Evolutionary conservation across 2,329 filamentous ascomycete genomes (phyloP), one percentile per base, ranked within the genome.

Genomic region (Sphaerostilbella broomeana): DNA sequence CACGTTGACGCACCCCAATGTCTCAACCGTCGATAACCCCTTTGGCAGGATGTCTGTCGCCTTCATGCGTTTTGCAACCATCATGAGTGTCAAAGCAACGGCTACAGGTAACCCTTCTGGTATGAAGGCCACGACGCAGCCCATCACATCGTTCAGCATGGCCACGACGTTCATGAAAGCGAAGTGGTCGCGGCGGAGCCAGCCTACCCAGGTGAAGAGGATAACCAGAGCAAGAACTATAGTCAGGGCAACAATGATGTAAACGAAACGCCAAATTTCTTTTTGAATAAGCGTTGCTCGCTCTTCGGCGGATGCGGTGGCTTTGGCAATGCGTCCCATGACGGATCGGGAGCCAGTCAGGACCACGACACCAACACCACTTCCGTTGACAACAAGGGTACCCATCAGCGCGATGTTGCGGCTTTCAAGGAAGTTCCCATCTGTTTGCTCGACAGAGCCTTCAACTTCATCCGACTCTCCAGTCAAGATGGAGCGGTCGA

Each of bases 111-210:
- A 59, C 24, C 63, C 63, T 41, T 66, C 63, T 0, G 63, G 61
- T 5, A 65, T 62, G 32, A 62, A 64, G 2, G 61, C 62, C 3
- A 65, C 61, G 13, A 67, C 47, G 13, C 63, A 65, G 12, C 63
- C 62, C 60, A 69, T 67, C 37, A 65, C 62, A n/a, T 67, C 62
- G 53, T 66, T 64, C 1, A 69, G 53, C 60, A 68, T 67, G 0
- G 57, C 58, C 15, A 64, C 63, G 6, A 67, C 62, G 20, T 57
- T 61, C 55, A 69, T 64, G 53, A 58, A 68, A 0, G 24, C 47
- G 3, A 36, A 40, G 34, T 68, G 63, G 4, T 65, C 56, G 4
- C 47, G 47, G 0, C 61, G 52, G 2, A 69, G 48, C 65, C 65
- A 69, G 3, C 54, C 62, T 4, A 56, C 49, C 65, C 65, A 74